These are phyloP conservation scores for Verbena officinalis DNA, from an alignment of 257 asterid species.

Conservation along the genomic window DNA sequence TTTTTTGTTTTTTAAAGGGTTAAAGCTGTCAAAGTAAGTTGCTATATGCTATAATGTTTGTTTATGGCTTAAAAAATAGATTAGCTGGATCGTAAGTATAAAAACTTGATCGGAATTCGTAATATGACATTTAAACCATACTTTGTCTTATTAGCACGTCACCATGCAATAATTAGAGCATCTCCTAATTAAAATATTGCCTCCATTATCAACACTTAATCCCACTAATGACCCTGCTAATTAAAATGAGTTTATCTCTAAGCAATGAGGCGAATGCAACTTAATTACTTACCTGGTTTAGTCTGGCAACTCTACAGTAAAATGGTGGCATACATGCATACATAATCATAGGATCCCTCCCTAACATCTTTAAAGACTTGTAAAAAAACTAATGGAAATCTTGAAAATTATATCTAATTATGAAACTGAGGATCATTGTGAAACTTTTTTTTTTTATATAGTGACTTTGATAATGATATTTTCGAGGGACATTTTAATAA, in stretches of 20 bases:
- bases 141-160: conserved; percentile 44
- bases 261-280: conserved; percentile 29
- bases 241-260: conserved; percentile 27
- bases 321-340: no score
- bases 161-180: conserved; percentile 39
- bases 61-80: conserved; percentile 11
- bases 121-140: conserved; percentile 36
- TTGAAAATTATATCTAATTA: no score
- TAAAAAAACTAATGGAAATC: no score
- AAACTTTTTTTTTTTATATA: no score
- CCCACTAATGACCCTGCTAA: conserved; percentile 44
- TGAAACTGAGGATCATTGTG: no score
- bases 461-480: no score
- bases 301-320: conserved; percentile 34
- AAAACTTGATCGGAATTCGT: conserved; percentile 25
- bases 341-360: no score
- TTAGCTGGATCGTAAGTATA: conserved; percentile 17
- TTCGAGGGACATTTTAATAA: no score
- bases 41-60: no score
- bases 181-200: conserved; percentile 41
- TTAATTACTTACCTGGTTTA: conserved; percentile 30
- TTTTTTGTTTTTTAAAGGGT: no score
- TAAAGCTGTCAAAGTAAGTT: no score
- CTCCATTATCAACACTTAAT: conserved; percentile 26
- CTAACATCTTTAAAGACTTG: no score